phyloP scores from a whole-genome alignment of 148 eudicot species.

The Chenopodium album region DNA sequence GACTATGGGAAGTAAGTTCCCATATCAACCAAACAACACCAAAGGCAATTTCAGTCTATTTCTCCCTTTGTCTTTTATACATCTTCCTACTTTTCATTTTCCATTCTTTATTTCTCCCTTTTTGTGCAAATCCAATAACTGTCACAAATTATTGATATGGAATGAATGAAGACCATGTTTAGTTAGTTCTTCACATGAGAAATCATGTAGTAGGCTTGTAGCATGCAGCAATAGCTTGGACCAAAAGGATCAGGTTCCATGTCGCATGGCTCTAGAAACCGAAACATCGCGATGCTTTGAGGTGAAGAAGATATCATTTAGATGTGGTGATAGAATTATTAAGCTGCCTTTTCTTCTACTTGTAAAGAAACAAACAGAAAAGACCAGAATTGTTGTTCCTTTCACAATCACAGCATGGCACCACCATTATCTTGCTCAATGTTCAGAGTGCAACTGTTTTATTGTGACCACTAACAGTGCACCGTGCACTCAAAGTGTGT shows the following conservation, averaged over 20 bases:
- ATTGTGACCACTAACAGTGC: conserved; percentile 6
- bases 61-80: too few species aligned
- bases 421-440: conserved; percentile 10
- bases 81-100: too few species aligned
- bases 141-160: too few species aligned
- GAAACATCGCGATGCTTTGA: background rate
- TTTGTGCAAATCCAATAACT: too few species aligned
- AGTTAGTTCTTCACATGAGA: too few species aligned
- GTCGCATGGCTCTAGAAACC: background rate
- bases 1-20: too few species aligned
- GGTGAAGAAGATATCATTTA: background rate
- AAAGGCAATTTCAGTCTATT: too few species aligned
- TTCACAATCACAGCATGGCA: conserved; percentile 16
- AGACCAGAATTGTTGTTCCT: background rate
- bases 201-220: background rate
- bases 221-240: background rate
- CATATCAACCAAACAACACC: too few species aligned
- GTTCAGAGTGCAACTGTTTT: background rate
- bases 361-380: conserved; percentile 8
- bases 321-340: background rate
- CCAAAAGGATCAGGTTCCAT: conserved; percentile 1
- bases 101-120: too few species aligned
- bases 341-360: background rate
- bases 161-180: too few species aligned
- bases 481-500: background rate